Percentiles rank a stretch among this genome's conserved stretches.
phyloP scores from a whole-genome alignment of 1,284 basidiomycete species.

The Thelephora terrestris region DNA sequence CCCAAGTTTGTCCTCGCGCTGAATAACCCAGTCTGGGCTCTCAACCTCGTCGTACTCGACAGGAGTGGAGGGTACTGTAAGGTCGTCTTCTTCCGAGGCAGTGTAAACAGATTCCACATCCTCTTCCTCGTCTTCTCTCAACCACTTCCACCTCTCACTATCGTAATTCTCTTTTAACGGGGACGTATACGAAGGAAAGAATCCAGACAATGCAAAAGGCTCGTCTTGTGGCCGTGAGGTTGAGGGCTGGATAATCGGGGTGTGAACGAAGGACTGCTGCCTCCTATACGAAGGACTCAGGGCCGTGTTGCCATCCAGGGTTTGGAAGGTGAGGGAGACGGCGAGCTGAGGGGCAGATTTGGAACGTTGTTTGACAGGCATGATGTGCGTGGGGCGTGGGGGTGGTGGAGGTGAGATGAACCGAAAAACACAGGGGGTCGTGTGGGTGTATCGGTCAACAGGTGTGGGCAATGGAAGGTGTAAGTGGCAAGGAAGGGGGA shows the following conservation, averaged over 20 bases:
- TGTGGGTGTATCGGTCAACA: background rate
- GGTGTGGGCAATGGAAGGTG: background rate
- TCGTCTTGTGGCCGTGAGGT: slow-evolving; percentile 24
- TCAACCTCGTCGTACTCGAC: slow-evolving; percentile 5
- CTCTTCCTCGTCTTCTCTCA: slow-evolving; percentile 17
- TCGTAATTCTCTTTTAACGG: slow-evolving; percentile 12
- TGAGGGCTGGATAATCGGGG: background rate
- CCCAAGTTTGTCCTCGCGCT: slow-evolving; percentile 39
- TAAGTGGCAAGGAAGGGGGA: too few species aligned
- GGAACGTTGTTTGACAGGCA: slow-evolving; percentile 20
- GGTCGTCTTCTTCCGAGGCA: background rate
- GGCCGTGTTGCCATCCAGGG: background rate
- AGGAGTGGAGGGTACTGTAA: background rate
- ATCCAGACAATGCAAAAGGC: slow-evolving; percentile 38
- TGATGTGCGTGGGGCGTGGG: slow-evolving; percentile 7
- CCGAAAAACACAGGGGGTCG: background rate
- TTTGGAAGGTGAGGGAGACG: background rate
- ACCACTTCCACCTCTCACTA: slow-evolving; percentile 33
- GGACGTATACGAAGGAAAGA: slow-evolving; percentile 33
- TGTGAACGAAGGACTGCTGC: background rate
- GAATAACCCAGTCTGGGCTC: slow-evolving; percentile 25
- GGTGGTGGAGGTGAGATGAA: slow-evolving; percentile 1
- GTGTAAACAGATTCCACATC: background rate
- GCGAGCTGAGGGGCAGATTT: slow-evolving; percentile 18
- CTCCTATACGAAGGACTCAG: background rate